Percentiles rank a stretch among this genome's conserved stretches.
Evolutionary conservation across 768 basidiomycete species (phyloP).

Genomic region (Mycena rosella): DNA sequence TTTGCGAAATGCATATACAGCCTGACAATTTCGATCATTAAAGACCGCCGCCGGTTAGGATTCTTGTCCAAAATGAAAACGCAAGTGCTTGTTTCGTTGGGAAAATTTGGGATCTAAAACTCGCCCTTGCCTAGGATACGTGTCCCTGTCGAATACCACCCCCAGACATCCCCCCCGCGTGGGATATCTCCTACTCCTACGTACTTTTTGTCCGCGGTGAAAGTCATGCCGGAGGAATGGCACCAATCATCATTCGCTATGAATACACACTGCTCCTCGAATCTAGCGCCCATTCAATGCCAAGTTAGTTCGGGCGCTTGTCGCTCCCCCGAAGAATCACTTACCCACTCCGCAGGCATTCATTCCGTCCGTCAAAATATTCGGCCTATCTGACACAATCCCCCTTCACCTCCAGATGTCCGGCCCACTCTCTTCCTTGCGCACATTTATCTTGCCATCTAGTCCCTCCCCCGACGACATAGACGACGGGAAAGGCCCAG

Average conservation of each 20-base stretch:
- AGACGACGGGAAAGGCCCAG: no score
- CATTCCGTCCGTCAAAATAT: no score
- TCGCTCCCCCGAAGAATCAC: no score
- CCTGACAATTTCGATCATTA: slow-evolving; percentile 23
- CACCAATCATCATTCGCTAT: slow-evolving; percentile 16
- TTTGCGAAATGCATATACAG: slow-evolving; percentile 27
- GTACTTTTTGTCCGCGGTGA: not conserved
- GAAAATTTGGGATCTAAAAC: no score
- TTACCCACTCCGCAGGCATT: no score
- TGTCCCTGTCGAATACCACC: slow-evolving; percentile 20
- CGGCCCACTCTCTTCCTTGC: no score
- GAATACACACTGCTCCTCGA: not conserved
- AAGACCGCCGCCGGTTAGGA: slow-evolving; percentile 17
- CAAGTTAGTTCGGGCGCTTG: not conserved
- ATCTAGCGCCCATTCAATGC: slow-evolving; percentile 9
- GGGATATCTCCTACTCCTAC: not conserved
- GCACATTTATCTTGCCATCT: no score
- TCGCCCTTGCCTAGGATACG: not conserved
- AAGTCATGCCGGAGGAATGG: slow-evolving; percentile 17
- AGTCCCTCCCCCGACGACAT: no score
- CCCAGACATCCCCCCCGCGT: slow-evolving; percentile 15
- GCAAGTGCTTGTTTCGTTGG: not conserved
- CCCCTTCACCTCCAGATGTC: no score
- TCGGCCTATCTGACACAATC: no score
- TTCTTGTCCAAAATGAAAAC: slow-evolving; percentile 28